A percentile compares a stretch with the other conserved stretches of the same genome.
These are phyloP conservation scores for Rosa persica DNA, from an alignment of 306 rosid genomes.

Conservation along the genomic window DNA sequence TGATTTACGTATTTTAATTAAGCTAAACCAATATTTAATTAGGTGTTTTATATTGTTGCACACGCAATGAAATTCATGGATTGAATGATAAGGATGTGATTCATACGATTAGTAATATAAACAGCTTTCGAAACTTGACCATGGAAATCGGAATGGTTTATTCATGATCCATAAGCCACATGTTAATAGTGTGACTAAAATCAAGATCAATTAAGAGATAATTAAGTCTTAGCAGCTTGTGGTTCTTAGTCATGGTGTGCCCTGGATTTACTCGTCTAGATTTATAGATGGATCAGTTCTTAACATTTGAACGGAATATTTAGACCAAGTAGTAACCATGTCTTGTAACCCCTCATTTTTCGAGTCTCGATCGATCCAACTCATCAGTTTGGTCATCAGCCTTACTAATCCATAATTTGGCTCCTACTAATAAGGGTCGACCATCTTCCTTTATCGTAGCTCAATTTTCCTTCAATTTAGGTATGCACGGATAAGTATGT, in stretches of 20 bases:
- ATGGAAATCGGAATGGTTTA: not conserved
- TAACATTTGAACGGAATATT: not conserved
- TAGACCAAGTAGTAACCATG: slow-evolving; percentile 4
- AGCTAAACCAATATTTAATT: not conserved
- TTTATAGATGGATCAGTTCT: not conserved
- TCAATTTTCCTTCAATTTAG: not conserved
- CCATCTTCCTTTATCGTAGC: not conserved
- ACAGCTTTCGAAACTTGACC: slow-evolving; percentile 2
- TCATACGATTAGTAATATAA: not conserved
- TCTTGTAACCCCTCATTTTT: not conserved
- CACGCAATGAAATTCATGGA: not conserved
- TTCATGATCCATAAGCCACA: not conserved
- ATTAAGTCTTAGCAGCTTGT: not conserved
- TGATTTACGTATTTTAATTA: not conserved
- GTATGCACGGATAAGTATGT: not conserved
- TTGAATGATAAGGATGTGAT: not conserved
- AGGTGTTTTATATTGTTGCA: not conserved
- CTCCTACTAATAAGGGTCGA: not conserved
- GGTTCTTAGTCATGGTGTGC: not conserved
- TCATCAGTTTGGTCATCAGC: not conserved
- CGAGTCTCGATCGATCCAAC: not conserved
- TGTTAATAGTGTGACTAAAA: not conserved
- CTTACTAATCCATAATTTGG: not conserved
- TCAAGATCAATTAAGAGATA: not conserved
- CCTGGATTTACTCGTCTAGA: not conserved